Evolutionary conservation across 2,329 filamentous ascomycete species (phyloP).

Genomic region (Calonectria honghensis): DNA sequence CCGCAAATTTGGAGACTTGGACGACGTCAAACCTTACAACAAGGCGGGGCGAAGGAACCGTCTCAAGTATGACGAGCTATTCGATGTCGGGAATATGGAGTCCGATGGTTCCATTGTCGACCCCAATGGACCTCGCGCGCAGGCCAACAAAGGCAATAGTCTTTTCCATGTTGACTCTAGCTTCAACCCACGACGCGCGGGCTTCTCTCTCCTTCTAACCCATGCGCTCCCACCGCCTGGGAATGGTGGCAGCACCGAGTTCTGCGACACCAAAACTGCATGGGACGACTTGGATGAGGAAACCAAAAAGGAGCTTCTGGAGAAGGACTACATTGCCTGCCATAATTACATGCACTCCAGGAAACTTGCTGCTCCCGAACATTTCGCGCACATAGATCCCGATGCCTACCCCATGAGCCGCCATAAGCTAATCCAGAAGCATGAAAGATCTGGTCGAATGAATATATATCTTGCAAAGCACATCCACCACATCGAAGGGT

Average conservation of each 20-base stretch:
- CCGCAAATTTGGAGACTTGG: conserved; percentile 71
- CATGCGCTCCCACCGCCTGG: conserved; percentile 5
- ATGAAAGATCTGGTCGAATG: conserved; percentile 7
- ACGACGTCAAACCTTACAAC: conserved; percentile 71
- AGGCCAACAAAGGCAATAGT: conserved; percentile 67
- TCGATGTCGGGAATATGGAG: conserved; percentile 75
- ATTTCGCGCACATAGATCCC: conserved; percentile 67
- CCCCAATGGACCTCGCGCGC: conserved; percentile 62
- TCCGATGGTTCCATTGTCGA: conserved; percentile 66
- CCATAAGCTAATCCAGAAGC: conserved; percentile 2
- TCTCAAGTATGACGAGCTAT: conserved; percentile 70
- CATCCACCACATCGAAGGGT: conserved; percentile 17
- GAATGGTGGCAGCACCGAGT: conserved; percentile 9
- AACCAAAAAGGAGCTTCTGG: conserved; percentile 60
- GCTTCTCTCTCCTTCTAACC: conserved; percentile 64
- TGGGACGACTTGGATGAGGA: conserved; percentile 3
- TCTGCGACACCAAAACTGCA: conserved; percentile 9
- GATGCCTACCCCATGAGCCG: conserved; percentile 32
- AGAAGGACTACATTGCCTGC: conserved; percentile 66
- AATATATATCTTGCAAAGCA: conserved; percentile 18
- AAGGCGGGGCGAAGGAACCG: conserved; percentile 67
- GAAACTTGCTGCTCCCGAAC: conserved; percentile 70
- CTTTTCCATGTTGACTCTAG: conserved; percentile 74
- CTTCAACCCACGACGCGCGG: conserved; percentile 73
- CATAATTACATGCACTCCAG: conserved; percentile 72